A percentile compares a stretch with the other conserved stretches of the same genome.
Evolutionary conservation across 768 basidiomycete species (phyloP).

Genomic region (Rossbeevera mucosa): DNA sequence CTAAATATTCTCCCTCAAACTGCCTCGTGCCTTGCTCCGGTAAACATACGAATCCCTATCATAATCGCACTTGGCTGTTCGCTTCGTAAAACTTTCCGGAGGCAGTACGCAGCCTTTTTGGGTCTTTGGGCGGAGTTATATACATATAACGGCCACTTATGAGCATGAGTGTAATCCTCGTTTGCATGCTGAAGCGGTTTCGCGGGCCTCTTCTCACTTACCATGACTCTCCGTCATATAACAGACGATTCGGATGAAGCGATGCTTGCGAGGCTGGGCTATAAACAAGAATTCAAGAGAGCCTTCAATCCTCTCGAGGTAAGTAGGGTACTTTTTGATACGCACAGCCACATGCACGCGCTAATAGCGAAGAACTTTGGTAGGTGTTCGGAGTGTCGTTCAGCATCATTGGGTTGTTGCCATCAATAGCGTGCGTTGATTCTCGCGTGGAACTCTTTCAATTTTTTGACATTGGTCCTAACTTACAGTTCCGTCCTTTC

Average conservation of each 20-base stretch:
- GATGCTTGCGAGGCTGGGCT: constrained; percentile 28
- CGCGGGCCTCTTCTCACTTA: background rate
- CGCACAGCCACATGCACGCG: no score
- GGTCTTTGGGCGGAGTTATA: no score
- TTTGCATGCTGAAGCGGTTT: background rate
- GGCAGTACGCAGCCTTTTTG: background rate
- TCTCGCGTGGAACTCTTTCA: background rate
- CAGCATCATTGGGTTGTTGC: constrained; percentile 63
- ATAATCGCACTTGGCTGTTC: background rate
- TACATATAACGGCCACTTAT: no score
- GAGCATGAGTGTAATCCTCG: no score
- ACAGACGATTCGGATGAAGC: constrained; percentile 22
- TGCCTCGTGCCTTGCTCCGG: no score
- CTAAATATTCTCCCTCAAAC: no score
- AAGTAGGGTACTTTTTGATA: background rate
- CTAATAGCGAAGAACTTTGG: constrained; percentile 3
- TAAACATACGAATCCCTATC: no score
- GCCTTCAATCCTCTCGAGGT: constrained; percentile 30
- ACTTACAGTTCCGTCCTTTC: constrained; percentile 37
- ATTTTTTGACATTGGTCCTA: background rate
- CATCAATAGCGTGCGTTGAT: constrained; percentile 50
- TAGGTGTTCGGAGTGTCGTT: constrained; percentile 68
- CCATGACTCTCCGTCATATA: background rate
- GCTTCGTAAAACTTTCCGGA: background rate
- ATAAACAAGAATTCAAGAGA: constrained; percentile 33